A percentile compares a stretch with the other conserved stretches of the same genome.
phyloP scores from a whole-genome alignment of 495 filamentous ascomycete species.

The Daldinia bambusicola region DNA sequence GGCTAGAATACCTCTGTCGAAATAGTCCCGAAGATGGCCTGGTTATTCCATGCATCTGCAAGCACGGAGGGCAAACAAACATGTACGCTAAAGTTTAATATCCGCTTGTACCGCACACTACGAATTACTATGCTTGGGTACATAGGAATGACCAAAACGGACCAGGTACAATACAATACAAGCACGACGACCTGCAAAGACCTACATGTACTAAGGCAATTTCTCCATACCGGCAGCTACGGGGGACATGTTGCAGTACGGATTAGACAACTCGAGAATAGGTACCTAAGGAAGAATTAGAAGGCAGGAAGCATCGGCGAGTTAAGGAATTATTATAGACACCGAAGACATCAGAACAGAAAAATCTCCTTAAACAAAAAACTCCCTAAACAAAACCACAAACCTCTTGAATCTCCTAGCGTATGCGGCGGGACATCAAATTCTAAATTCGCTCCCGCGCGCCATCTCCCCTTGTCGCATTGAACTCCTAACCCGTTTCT shows the following conservation, averaged over 20 bases:
- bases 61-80: slow-evolving; percentile 17
- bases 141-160: slow-evolving; percentile 3
- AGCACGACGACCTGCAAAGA: not conserved
- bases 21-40: slow-evolving; percentile 1
- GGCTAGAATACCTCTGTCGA: slow-evolving; percentile 6
- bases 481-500: slow-evolving; percentile 23
- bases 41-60: slow-evolving; percentile 11
- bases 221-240: slow-evolving; percentile 36
- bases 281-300: not conserved
- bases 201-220: too few relatives aligned
- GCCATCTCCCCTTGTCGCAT: slow-evolving; percentile 35
- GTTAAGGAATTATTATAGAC: slow-evolving; percentile 1
- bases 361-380: not conserved
- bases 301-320: slow-evolving; percentile 10
- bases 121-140: slow-evolving; percentile 31
- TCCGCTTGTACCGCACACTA: slow-evolving; percentile 20
- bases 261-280: slow-evolving; percentile 1
- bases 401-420: not conserved
- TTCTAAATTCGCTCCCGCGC: slow-evolving; percentile 27
- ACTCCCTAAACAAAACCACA: too few relatives aligned
- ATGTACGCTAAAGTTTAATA: slow-evolving; percentile 29
- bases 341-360: not conserved
- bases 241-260: slow-evolving; percentile 27
- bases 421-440: slow-evolving; percentile 15
- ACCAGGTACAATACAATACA: not conserved